These are phyloP conservation scores for Meyerozyma elateridarum DNA, from an alignment of 1,139 yeast genomes.

Conservation along the genomic window DNA sequence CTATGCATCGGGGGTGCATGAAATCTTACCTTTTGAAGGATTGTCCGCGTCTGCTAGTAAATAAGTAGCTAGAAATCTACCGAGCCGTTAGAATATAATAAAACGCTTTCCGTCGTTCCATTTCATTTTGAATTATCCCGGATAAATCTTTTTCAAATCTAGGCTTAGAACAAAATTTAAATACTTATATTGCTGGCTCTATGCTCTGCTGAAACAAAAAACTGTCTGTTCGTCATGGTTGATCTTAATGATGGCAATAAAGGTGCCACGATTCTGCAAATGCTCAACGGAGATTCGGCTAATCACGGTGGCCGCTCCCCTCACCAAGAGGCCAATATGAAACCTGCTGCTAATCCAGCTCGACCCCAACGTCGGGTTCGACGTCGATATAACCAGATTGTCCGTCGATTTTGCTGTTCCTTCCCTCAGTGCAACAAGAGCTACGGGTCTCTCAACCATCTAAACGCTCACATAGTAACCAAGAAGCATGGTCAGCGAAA, in stretches of 20 bases:
- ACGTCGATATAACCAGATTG: slow-evolving; percentile 65
- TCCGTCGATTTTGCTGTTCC: slow-evolving; percentile 59
- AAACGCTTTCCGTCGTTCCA: too few relatives aligned
- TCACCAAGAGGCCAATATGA: background rate
- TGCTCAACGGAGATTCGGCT: slow-evolving; percentile 1
- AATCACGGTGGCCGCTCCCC: background rate
- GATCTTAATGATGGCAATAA: background rate
- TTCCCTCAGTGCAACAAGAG: slow-evolving; percentile 61
- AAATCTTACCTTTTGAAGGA: too few relatives aligned
- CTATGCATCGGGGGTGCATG: slow-evolving; percentile 2
- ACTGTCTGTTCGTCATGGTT: background rate
- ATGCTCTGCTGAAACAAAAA: too few relatives aligned
- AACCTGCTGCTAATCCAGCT: background rate
- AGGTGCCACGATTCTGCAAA: slow-evolving; percentile 1
- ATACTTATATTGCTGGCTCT: too few relatives aligned
- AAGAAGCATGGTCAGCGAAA: slow-evolving; percentile 71
- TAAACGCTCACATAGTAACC: slow-evolving; percentile 70
- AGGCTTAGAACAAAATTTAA: too few relatives aligned
- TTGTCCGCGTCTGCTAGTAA: too few relatives aligned
- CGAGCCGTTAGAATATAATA: too few relatives aligned
- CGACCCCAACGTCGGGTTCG: slow-evolving; percentile 44
- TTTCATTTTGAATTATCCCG: too few relatives aligned
- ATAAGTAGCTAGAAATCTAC: too few relatives aligned
- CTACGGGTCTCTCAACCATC: slow-evolving; percentile 72
- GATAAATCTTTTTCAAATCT: too few relatives aligned